Evolutionary conservation across 1,284 basidiomycete species (phyloP).

Genomic region (Leccinum pallidistipes): DNA sequence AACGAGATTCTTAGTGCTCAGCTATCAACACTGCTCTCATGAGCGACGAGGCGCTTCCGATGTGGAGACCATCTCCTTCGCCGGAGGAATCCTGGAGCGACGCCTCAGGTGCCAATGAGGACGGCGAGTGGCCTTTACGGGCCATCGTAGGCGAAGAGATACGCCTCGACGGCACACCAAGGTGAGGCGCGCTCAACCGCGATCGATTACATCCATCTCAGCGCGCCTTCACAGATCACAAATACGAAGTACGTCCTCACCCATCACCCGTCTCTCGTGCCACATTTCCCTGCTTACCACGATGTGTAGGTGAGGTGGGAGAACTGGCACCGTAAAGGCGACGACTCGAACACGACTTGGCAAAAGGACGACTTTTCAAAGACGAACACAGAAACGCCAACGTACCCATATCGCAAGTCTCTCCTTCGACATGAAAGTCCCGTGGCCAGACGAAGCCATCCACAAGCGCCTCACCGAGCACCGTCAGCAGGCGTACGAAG

Average conservation of each 20-base stretch:
- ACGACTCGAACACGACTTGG: slow-evolving; percentile 46
- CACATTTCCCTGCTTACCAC: background rate
- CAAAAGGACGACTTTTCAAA: slow-evolving; percentile 25
- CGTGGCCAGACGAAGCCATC: slow-evolving; percentile 39
- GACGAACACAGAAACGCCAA: slow-evolving; percentile 11
- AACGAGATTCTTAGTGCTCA: background rate
- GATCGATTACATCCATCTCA: slow-evolving; percentile 5
- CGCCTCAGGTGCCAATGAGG: slow-evolving; percentile 30
- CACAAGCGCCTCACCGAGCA: slow-evolving; percentile 43
- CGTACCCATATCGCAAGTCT: slow-evolving; percentile 17
- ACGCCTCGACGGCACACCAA: slow-evolving; percentile 33
- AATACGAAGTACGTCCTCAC: slow-evolving; percentile 33
- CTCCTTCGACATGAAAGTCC: slow-evolving; percentile 28
- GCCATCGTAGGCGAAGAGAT: slow-evolving; percentile 42
- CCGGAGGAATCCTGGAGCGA: slow-evolving; percentile 38
- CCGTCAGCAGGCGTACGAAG: slow-evolving; percentile 43
- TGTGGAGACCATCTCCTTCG: slow-evolving; percentile 35
- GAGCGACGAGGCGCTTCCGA: slow-evolving; percentile 2
- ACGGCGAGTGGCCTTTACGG: slow-evolving; percentile 37
- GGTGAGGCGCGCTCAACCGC: slow-evolving; percentile 23
- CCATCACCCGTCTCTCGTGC: background rate
- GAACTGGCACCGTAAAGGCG: slow-evolving; percentile 36
- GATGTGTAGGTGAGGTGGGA: slow-evolving; percentile 41
- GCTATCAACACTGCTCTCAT: background rate
- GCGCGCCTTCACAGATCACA: slow-evolving; percentile 16